phyloP scores from a whole-genome alignment of 2,329 filamentous ascomycete species.

The Aplosporella prunicola region DNA sequence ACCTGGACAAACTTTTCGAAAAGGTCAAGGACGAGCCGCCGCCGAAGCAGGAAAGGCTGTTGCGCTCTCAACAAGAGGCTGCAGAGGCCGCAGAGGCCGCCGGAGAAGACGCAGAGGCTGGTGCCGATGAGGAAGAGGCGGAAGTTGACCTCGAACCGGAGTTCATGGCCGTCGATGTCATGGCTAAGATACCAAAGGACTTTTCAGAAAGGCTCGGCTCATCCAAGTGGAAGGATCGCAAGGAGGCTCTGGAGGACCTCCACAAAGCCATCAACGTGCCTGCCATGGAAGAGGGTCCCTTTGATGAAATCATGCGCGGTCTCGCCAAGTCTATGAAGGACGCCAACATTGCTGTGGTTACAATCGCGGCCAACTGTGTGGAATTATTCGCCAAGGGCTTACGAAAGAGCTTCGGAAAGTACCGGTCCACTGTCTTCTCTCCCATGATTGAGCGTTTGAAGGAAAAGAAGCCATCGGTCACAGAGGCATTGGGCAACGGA shows the following conservation, averaged over 20 bases:
- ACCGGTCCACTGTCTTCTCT: conserved; percentile 69
- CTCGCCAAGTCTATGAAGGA: conserved; percentile 98
- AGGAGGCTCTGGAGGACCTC: conserved; percentile 82
- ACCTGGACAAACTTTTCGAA: conserved; percentile 89
- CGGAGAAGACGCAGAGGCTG: conserved; percentile 42
- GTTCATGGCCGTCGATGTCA: conserved; percentile 76
- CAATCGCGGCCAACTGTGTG: conserved; percentile 84
- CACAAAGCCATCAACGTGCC: conserved; percentile 71
- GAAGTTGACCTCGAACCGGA: conserved; percentile 61
- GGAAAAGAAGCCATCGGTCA: conserved; percentile 86
- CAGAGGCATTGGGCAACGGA: conserved; percentile 78
- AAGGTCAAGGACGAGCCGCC: conserved; percentile 78
- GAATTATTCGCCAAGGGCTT: conserved; percentile 82
- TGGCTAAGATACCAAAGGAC: conserved; percentile 69
- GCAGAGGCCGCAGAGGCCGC: conserved; percentile 58
- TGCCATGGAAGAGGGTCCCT: conserved; percentile 83
- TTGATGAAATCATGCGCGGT: conserved; percentile 70
- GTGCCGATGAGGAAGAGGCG: conserved; percentile 49
- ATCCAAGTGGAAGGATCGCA: conserved; percentile 96
- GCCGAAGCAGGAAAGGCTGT: conserved; percentile 81
- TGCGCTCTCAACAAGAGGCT: conserved; percentile 82
- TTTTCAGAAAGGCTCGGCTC: conserved; percentile 78
- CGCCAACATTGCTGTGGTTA: conserved; percentile 91
- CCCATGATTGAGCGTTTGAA: conserved; percentile 94
- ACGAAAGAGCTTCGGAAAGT: conserved; percentile 66